Conservation (phyloP, 306 rosid genomes). For the Senna siamea region DNA sequence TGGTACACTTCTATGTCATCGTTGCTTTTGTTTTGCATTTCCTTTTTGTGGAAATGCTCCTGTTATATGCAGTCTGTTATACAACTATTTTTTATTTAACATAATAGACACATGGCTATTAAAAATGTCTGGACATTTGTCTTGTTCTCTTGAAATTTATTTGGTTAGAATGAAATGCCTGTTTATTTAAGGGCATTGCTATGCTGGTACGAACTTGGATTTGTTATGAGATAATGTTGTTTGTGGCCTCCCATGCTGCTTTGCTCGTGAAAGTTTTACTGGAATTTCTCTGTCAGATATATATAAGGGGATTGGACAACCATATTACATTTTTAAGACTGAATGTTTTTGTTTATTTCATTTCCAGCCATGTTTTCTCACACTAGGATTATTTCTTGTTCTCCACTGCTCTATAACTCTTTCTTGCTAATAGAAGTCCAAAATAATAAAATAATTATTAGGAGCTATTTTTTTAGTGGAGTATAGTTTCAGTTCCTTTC, state of each 20-base stretch:
- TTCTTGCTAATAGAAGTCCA: not conserved
- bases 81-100: not conserved
- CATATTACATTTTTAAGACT: not conserved
- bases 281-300: not conserved
- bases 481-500: constrained; percentile 19
- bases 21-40: not conserved
- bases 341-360: not conserved
- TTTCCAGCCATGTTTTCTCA: not conserved
- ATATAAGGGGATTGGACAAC: not conserved
- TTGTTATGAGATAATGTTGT: not conserved
- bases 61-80: not conserved
- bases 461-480: constrained; percentile 18
- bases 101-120: not conserved
- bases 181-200: not conserved
- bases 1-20: not conserved
- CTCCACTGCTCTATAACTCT: not conserved
- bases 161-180: not conserved
- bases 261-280: not conserved
- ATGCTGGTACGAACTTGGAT: not conserved
- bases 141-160: not conserved
- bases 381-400: not conserved
- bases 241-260: not conserved
- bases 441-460: not conserved
- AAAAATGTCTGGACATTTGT: constrained; percentile 23
- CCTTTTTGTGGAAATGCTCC: not conserved